Conservation (phyloP, 2,329 filamentous ascomycete species). For the Xylariaceae sp. region DNA sequence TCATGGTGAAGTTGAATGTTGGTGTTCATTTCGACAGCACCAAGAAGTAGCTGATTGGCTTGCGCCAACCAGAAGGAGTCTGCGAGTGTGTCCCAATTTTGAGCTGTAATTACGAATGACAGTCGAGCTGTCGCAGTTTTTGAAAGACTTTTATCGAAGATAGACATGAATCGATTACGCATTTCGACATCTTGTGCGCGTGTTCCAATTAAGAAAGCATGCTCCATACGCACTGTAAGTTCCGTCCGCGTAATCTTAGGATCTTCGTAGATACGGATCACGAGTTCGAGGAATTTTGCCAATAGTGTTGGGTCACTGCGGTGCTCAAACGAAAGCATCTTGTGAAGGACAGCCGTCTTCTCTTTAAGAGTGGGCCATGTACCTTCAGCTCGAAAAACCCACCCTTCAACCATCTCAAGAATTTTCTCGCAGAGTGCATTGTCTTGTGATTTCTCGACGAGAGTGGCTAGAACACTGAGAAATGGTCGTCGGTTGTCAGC, state of each 20-base stretch:
- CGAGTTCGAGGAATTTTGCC: constrained; percentile 88
- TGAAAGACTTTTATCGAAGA: constrained; percentile 93
- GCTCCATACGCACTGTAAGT: constrained; percentile 93
- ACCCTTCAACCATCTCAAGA: constrained; percentile 85
- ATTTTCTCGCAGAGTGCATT: constrained; percentile 87
- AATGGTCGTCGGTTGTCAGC: constrained; percentile 90
- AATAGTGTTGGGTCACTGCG: constrained; percentile 78
- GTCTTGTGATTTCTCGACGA: constrained; percentile 93
- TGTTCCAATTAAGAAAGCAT: constrained; percentile 94
- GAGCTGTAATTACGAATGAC: constrained; percentile 81
- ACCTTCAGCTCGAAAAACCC: constrained; percentile 94
- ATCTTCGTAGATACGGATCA: constrained; percentile 97
- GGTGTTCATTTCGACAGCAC: constrained; percentile 82
- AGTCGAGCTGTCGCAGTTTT: constrained; percentile 84
- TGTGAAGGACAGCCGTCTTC: constrained; percentile 97
- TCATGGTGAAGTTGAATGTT: constrained; percentile 73
- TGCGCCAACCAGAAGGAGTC: constrained; percentile 98
- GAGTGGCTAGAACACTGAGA: constrained; percentile 86
- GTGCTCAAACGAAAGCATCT: constrained; percentile 95
- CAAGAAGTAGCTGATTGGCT: constrained; percentile 86
- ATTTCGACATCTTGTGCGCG: constrained; percentile 91
- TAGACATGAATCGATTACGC: constrained; percentile 93
- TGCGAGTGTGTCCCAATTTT: constrained; percentile 94
- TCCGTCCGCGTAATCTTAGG: constrained; percentile 93
- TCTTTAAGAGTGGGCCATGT: constrained; percentile 97